Evolutionary conservation across 371 early-diverging fungal species (phyloP).

Genomic region (Rhizopus stolonifer): DNA sequence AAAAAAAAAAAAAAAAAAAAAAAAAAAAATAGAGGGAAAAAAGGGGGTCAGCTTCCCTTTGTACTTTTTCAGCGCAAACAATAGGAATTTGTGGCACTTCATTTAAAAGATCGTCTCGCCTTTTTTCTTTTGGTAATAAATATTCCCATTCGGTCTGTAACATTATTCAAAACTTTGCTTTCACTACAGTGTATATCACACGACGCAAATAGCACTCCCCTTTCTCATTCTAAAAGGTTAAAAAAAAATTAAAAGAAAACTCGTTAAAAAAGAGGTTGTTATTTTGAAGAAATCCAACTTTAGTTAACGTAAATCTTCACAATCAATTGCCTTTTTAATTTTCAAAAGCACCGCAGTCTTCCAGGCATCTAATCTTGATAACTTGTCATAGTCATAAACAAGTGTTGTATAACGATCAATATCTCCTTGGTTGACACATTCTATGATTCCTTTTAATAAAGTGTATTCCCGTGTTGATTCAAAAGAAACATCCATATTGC

Average conservation of each 20-base stretch:
- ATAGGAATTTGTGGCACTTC: too few relatives aligned
- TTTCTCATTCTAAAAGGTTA: background rate
- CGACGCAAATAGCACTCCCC: too few relatives aligned
- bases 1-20: background rate
- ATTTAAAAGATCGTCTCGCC: too few relatives aligned
- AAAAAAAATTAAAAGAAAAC: conserved; percentile 8
- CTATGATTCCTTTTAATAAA: conserved; percentile 73
- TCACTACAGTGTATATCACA: too few relatives aligned
- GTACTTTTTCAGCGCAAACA: background rate
- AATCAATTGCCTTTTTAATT: conserved; percentile 67
- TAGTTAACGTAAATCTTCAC: conserved; percentile 40
- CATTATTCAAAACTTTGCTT: too few relatives aligned
- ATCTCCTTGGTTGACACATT: conserved; percentile 79
- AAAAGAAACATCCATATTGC: conserved; percentile 82
- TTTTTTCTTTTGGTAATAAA: too few relatives aligned
- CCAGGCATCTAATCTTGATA: conserved; percentile 93
- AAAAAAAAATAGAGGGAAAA: background rate
- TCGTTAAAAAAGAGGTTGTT: too few relatives aligned
- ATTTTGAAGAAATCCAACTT: too few relatives aligned
- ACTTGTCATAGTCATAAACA: conserved; percentile 82
- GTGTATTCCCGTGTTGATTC: conserved; percentile 80
- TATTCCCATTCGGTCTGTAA: too few relatives aligned
- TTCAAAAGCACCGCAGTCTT: conserved; percentile 88
- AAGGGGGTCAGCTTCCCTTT: background rate
- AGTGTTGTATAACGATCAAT: conserved; percentile 78